These are phyloP conservation scores for Juncus effusus DNA, from an alignment of 176 grass and related monocot genomes.

Conservation along the genomic window DNA sequence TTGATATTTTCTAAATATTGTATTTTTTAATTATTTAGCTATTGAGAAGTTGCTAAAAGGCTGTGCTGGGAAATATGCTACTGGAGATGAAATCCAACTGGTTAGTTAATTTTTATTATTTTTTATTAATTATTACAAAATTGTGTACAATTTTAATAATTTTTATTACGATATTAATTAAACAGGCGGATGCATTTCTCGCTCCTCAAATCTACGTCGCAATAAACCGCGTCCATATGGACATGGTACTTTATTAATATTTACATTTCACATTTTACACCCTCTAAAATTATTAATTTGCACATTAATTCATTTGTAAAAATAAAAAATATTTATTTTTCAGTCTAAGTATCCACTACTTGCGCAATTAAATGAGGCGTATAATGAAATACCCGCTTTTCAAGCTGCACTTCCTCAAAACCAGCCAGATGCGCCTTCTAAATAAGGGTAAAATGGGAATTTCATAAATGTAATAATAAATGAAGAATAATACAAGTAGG, in stretches of 20 bases:
- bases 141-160: neutral
- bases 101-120: conserved; percentile 34
- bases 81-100: conserved; percentile 72
- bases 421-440: conserved; percentile 46
- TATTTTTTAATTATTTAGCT: conserved; percentile 29
- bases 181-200: conserved; percentile 59
- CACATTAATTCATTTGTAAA: neutral
- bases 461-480: too few species aligned
- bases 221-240: conserved; percentile 49
- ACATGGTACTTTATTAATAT: conserved; percentile 40
- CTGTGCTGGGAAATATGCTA: conserved; percentile 58
- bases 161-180: neutral
- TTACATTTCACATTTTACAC: neutral
- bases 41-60: conserved; percentile 60
- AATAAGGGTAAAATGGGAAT: too few species aligned
- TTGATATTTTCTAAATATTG: conserved; percentile 4
- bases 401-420: conserved; percentile 45
- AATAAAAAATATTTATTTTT: conserved; percentile 4
- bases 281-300: neutral
- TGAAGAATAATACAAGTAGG: too few species aligned
- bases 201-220: conserved; percentile 48
- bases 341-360: conserved; percentile 62
- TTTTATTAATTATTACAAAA: conserved; percentile 1
- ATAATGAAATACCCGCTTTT: conserved; percentile 51
- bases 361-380: conserved; percentile 47